A percentile compares a stretch with the other conserved stretches of the same genome.
Conservation (phyloP, 257 asterid genomes). For the Henckelia pumila region DNA sequence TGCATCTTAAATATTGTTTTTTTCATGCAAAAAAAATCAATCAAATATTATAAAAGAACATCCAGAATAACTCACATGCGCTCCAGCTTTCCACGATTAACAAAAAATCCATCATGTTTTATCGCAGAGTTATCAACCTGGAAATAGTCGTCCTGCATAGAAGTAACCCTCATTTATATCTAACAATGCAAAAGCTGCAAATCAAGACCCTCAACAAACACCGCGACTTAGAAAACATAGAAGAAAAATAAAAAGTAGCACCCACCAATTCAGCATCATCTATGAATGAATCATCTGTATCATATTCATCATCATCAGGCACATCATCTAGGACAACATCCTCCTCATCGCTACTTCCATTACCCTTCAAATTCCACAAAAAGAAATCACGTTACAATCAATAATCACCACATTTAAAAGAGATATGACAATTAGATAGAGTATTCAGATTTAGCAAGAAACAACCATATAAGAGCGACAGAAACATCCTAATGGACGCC, state of each 20-base stretch:
- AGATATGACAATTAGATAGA: neutral
- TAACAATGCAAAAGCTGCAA: constrained; percentile 19
- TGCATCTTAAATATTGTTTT: neutral
- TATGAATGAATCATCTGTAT: constrained; percentile 94
- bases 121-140: constrained; percentile 91
- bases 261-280: constrained; percentile 95
- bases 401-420: neutral
- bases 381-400: neutral
- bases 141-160: constrained; percentile 93
- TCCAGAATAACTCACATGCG: constrained; percentile 55
- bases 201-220: neutral
- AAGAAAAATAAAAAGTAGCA: constrained; percentile 7
- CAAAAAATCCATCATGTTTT: constrained; percentile 94
- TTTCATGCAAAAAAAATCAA: too few species aligned
- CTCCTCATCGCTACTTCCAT: constrained; percentile 92
- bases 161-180: constrained; percentile 1
- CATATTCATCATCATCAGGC: constrained; percentile 98
- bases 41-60: neutral
- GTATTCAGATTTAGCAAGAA: neutral
- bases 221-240: neutral
- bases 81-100: constrained; percentile 94
- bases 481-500: too few species aligned
- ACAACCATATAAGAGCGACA: too few species aligned
- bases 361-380: constrained; percentile 48
- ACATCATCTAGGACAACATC: constrained; percentile 75